Evolutionary conservation across 331 rosid genomes (phyloP), one percentile per base, ranked within the genome.

Genomic region (Quercus lobata): DNA sequence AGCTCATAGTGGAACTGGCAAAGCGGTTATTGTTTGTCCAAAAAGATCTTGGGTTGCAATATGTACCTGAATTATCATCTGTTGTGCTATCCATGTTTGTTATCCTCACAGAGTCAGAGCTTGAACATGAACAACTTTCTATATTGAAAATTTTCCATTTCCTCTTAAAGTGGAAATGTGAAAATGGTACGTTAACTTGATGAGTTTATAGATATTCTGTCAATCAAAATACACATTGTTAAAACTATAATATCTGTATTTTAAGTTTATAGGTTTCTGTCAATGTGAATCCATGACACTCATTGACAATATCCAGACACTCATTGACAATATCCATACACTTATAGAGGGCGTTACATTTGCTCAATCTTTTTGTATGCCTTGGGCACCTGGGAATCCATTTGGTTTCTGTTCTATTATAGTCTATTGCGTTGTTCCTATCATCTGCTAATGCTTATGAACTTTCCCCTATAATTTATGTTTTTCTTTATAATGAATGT

Each of bases 41-140:
- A 83, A 91, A 83, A 76, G 93, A 93, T 84, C 86, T 89, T 76
- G 93, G 96, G 81, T 69, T 95, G 87, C 90, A 17, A 62, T 93
- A 91, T 87, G 80, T 84, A 63, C 85, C 90, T 60, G 79, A 88
- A 69, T 72, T 88, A 76, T 89, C 97, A 57, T 87, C 91, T 37
- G 80, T 71, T 60, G 61, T 87, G 83, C 81, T 84, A 62, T 83
- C 96, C 18, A 35, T 95, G 79, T 89, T 93, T 85, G 75, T 77
- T 1, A 83, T 91, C 74, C 90, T 95, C 30, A 65, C 82, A 75
- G 90, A 87, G 79, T 88, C 96, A 74, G 99, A 93, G 77, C 94
- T 93, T 52, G 98, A 93, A 75, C 94, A 95, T 35, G 97, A 91
- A 73, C 99, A 95, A 70, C 89, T 91, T 79, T 89, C 92, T 46